These are phyloP conservation scores for Pseudopithomyces maydicus DNA, from an alignment of 2,329 filamentous ascomycete species.

Conservation along the genomic window DNA sequence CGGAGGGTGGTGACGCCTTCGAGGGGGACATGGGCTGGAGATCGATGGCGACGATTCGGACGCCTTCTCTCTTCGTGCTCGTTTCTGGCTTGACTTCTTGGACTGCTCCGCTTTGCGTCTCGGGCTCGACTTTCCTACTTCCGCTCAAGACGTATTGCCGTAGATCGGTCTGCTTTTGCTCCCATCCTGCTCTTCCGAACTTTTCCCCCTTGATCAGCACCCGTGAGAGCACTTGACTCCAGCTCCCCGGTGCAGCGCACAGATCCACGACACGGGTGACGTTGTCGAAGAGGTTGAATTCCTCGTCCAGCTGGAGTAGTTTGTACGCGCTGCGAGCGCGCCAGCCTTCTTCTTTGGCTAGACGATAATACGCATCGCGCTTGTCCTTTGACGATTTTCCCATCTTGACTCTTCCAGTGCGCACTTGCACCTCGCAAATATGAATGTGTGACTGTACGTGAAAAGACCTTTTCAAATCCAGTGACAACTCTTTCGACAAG, in stretches of 20 bases:
- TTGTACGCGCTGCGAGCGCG: conserved; percentile 96
- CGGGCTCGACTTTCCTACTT: conserved; percentile 13
- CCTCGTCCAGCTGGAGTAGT: conserved; percentile 91
- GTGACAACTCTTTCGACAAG: no score
- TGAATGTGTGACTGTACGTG: no score
- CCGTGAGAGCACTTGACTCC: conserved; percentile 94
- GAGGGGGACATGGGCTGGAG: conserved; percentile 94
- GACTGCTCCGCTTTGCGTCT: conserved; percentile 5
- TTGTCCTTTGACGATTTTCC: conserved; percentile 99
- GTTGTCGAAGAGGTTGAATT: conserved; percentile 90
- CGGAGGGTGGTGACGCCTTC: conserved; percentile 90
- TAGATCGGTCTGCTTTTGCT: conserved; percentile 77
- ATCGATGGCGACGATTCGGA: conserved; percentile 95
- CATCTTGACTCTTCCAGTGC: conserved; percentile 57
- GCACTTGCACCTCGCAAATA: no score
- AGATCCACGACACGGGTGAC: conserved; percentile 94
- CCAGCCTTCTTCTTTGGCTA: conserved; percentile 99
- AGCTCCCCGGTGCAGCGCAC: conserved; percentile 93
- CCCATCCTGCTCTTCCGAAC: conserved; percentile 84
- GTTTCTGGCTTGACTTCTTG: conserved; percentile 20
- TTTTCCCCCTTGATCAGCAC: conserved; percentile 92
- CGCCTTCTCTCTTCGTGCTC: conserved; percentile 63
- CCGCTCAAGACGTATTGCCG: conserved; percentile 62
- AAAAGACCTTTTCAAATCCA: no score
- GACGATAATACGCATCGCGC: conserved; percentile 94